phyloP scores from a whole-genome alignment of 257 asterid species.

The Solanum piurae region DNA sequence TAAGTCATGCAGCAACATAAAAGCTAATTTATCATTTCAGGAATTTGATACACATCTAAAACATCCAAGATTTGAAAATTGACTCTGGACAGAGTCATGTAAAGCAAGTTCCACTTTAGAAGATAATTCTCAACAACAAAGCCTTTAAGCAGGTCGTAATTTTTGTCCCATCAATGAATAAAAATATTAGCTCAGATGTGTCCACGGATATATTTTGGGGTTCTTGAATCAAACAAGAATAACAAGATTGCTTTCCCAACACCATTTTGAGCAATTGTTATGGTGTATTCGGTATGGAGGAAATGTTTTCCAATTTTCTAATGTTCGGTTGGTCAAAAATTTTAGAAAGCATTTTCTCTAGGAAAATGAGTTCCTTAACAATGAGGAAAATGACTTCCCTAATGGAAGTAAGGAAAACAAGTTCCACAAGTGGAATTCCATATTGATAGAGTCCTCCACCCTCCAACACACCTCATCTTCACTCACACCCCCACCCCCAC shows the following conservation, averaged over 20 bases:
- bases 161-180: background rate
- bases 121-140: background rate
- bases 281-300: background rate
- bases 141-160: background rate
- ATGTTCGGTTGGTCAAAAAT: background rate
- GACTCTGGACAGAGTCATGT: background rate
- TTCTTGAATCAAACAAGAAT: background rate
- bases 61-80: background rate
- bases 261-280: background rate
- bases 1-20: background rate
- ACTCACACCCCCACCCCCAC: background rate
- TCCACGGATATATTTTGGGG: background rate
- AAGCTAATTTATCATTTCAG: background rate
- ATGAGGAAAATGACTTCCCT: background rate
- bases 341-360: background rate
- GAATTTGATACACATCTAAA: background rate
- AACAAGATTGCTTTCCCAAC: background rate
- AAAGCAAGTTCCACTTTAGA: background rate
- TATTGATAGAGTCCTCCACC: background rate
- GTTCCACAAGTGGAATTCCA: background rate
- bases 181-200: background rate
- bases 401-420: background rate
- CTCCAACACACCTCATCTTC: background rate
- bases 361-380: background rate
- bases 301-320: background rate